phyloP scores from a whole-genome alignment of 139 green algal genomes.

The Tetradesmus lagerheimii region DNA sequence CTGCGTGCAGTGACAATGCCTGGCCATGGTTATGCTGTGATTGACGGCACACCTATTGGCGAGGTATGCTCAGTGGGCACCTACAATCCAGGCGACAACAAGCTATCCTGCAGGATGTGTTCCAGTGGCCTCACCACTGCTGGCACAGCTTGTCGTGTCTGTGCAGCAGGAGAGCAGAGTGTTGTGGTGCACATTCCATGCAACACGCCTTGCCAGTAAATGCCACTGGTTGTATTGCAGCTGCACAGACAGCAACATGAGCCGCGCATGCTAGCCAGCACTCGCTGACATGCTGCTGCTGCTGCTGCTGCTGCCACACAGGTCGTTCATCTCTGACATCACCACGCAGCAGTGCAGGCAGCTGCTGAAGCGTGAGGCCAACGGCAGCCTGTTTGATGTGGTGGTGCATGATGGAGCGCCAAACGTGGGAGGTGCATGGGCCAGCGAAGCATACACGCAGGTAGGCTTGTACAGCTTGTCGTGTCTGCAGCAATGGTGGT shows the following conservation, averaged over 20 bases:
- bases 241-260: too few relatives aligned
- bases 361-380: constrained; percentile 84
- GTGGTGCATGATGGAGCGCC: constrained; percentile 98
- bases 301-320: neutral
- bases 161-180: too few relatives aligned
- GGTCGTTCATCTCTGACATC: constrained; percentile 95
- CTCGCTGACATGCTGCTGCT: neutral
- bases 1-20: neutral
- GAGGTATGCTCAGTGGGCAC: neutral
- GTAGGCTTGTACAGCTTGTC: too few relatives aligned
- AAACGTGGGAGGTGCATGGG: constrained; percentile 84
- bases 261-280: too few relatives aligned
- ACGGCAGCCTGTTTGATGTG: constrained; percentile 86
- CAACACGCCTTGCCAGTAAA: too few relatives aligned
- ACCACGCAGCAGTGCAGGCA: constrained; percentile 85
- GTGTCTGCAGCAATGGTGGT: constrained; percentile 88
- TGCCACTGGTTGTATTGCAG: too few relatives aligned
- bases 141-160: too few relatives aligned
- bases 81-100: neutral
- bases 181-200: too few relatives aligned
- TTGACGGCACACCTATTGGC: neutral
- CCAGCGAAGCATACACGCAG: constrained; percentile 73
- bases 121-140: neutral
- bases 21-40: neutral
- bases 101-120: neutral